Evolutionary conservation across 2,329 filamentous ascomycete species (phyloP), one percentile per base, ranked within the genome.

Genomic region (Pestalotiopsis fici): DNA sequence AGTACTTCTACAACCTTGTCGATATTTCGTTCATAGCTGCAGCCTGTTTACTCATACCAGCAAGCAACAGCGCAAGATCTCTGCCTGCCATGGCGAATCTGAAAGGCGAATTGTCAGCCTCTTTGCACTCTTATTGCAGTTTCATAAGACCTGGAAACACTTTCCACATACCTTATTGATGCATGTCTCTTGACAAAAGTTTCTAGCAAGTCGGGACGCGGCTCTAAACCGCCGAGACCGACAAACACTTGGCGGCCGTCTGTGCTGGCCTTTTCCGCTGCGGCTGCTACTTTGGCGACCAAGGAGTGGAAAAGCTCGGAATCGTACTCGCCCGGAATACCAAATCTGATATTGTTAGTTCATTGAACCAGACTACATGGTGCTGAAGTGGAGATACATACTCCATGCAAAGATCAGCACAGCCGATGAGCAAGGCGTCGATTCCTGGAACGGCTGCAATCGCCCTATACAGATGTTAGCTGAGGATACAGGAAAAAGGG

Each of bases 401-500:
- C 65, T 68, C 66, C 64, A 68, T 65, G 35, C 66, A 66, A 7
- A 68, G 64, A 64, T 68, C 66, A 7, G 66, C 66, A 57, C 66
- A 68, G 11, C 66, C 66, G 23, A 68, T 66, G 2, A 68, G 50
- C 15, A 68, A 21, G 5, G 66, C 66, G 50, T 68, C 66, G 37
- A 68, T 56, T 12, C 66, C 66, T 0, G 66, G 64, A n/a, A 65
- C 63, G n/a, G 66, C 66, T 28, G 66, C 66, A 37, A 68, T 68
- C 4, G 63, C 66, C 31, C 66, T 67, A 15, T 2, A 23, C 1
- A 1, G 3, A 43, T 61, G 18, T 61, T 5, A 61, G 59, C 6
- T 21, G 2, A 31, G 15, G 5, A 31, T 43, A 23, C 59, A 35
- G 12, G 28, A n/a, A 9, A 25, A n/a, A n/a, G n/a, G n/a, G n/a